Evolutionary conservation across 352 stramenopile genomes (phyloP), one percentile per base, ranked within the genome.

Genomic region (Pythium dissimile): DNA sequence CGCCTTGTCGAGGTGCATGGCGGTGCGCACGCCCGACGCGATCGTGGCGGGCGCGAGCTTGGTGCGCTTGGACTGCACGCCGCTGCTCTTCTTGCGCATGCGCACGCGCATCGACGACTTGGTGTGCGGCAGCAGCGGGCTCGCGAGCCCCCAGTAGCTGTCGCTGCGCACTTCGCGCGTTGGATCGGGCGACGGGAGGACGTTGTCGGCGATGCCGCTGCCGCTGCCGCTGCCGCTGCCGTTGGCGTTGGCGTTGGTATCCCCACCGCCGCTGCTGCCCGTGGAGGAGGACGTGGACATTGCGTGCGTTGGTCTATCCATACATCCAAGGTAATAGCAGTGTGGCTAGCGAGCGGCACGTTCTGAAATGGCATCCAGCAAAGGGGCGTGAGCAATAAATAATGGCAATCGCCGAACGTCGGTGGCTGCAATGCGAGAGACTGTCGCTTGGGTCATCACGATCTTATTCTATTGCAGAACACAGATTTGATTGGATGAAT

Each of bases 31-130:
- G n/a, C n/a, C n/a, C n/a, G n/a, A n/a, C n/a, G n/a, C n/a, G n/a
- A 51, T 62, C 50, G 78, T 80, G 61, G 76, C 79, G 58, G 75
- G 39, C 16, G 66, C 51, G 24, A 60, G 34, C 43, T 54, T 46
- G 32, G 38, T 28, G 24, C 52, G 60, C 35, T 15, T 41, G 26
- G 41, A 34, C 21, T 31, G 43, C 16, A 13, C 12, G 21, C 2
- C 46, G 34, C 60, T 67, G 13, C 18, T 0, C 11, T 47, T 35
- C 31, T 62, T 54, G 23, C 46, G 60, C 60, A 67, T 67, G 38
- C 53, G 60, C 27, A 67, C 46, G 32, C 60, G 60, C 52, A 62
- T 67, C 3, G 60, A 58, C 18, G 49, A 57, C 21, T 43, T 44
- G 18, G 18, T 8, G 20, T 50, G 27, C 6, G 20, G 4, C 20